Conservation (phyloP, 2,329 filamentous ascomycete species). For the Phialemoniopsis sp. region DNA sequence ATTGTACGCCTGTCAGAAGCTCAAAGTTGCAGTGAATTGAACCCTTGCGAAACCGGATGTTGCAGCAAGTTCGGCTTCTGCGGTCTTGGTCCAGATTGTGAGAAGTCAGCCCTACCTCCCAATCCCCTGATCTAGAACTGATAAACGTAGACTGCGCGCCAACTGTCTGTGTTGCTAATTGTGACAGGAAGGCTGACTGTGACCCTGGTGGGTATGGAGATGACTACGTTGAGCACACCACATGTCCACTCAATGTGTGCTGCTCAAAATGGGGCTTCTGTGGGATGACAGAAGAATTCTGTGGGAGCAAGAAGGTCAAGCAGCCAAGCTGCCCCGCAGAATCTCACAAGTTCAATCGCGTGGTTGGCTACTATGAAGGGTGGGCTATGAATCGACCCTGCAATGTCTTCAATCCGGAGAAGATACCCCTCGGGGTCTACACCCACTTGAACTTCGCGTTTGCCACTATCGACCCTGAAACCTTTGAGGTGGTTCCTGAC, state of each 20-base stretch:
- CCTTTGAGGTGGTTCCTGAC: conserved; percentile 13
- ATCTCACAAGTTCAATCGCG: background rate
- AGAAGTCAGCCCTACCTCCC: background rate
- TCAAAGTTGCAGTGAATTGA: background rate
- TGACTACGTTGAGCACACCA: background rate
- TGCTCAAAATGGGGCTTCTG: background rate
- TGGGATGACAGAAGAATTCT: background rate
- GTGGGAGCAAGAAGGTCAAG: background rate
- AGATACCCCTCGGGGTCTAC: conserved; percentile 17
- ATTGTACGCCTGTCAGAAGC: background rate
- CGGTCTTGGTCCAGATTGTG: background rate
- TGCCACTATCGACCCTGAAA: conserved; percentile 23
- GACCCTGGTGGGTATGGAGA: background rate
- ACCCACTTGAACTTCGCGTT: conserved; percentile 30
- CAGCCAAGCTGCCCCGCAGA: background rate
- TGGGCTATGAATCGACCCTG: background rate
- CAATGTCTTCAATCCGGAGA: conserved; percentile 11
- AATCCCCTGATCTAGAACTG: background rate
- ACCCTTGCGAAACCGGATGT: background rate
- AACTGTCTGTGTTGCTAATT: background rate
- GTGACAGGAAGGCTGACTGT: background rate
- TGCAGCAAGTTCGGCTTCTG: conserved; percentile 1
- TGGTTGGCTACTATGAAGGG: background rate
- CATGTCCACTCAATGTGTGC: background rate
- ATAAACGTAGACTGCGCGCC: background rate